Percentiles rank a stretch among this genome's conserved stretches.
Evolutionary conservation across 768 basidiomycete species (phyloP).

Genomic region (Tremella mesenterica): DNA sequence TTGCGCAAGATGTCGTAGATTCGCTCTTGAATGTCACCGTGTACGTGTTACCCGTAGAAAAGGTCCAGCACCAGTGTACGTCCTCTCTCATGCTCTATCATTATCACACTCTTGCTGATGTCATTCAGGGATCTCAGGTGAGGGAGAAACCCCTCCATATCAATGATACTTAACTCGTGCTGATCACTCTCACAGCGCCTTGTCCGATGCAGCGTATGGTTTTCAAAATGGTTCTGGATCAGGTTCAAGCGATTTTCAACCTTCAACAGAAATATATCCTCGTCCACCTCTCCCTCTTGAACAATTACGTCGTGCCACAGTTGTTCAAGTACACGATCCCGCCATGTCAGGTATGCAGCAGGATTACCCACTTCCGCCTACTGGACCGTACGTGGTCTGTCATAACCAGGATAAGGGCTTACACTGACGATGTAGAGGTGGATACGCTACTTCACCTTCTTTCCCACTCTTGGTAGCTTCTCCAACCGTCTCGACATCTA

Average conservation of each 20-base stretch:
- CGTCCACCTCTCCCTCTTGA: neutral
- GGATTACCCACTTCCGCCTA: too few species aligned
- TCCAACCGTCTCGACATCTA: neutral
- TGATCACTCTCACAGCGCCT: constrained; percentile 18
- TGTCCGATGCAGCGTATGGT: constrained; percentile 30
- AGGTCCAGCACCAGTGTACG: constrained; percentile 33
- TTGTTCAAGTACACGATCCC: neutral
- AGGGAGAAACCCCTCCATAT: too few species aligned
- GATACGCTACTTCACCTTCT: constrained; percentile 4
- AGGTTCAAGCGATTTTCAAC: neutral
- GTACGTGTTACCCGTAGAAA: constrained; percentile 21
- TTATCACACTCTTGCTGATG: too few species aligned
- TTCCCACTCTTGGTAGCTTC: constrained; percentile 9
- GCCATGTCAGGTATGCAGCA: neutral
- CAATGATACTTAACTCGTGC: neutral
- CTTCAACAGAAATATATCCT: neutral
- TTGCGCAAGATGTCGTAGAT: constrained; percentile 33
- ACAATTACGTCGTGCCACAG: neutral
- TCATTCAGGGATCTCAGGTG: constrained; percentile 12
- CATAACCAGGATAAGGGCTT: too few species aligned
- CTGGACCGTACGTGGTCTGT: too few species aligned
- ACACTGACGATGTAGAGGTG: neutral
- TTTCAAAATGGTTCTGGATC: constrained; percentile 8
- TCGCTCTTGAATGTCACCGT: constrained; percentile 31
- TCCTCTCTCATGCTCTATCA: constrained; percentile 5